A percentile compares a stretch with the other conserved stretches of the same genome.
These are phyloP conservation scores for Acrocalymma vagum DNA, from an alignment of 2,329 filamentous ascomycete genomes.

Conservation along the genomic window DNA sequence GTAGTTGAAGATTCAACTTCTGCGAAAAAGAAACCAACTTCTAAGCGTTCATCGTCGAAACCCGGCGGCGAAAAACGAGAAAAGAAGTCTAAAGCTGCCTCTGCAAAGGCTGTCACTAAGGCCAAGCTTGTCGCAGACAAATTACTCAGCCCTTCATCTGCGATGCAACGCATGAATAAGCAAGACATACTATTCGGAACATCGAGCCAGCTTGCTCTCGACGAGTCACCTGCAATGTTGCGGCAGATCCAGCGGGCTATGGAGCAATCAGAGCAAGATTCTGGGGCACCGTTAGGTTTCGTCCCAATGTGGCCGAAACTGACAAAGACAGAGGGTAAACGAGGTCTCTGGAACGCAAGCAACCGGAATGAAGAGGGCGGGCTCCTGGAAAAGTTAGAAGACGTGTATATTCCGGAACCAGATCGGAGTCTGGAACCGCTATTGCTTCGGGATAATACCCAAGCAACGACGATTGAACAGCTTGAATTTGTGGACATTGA, in stretches of 20 bases:
- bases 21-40: slow-evolving; percentile 21
- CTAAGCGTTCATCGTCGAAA: slow-evolving; percentile 32
- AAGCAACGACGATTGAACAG: slow-evolving; percentile 8
- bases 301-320: slow-evolving; percentile 28
- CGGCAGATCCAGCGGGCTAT: slow-evolving; percentile 46
- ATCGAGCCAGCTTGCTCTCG: slow-evolving; percentile 49
- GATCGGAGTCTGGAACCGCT: slow-evolving; percentile 41
- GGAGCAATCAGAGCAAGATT: slow-evolving; percentile 41
- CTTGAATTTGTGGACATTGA: slow-evolving; percentile 29
- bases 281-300: background rate
- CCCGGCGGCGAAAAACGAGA: slow-evolving; percentile 19
- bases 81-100: slow-evolving; percentile 31
- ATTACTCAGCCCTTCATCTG: slow-evolving; percentile 46
- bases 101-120: slow-evolving; percentile 35
- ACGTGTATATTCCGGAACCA: slow-evolving; percentile 38
- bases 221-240: slow-evolving; percentile 47
- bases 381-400: slow-evolving; percentile 33
- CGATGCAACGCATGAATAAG: slow-evolving; percentile 29
- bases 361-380: slow-evolving; percentile 40
- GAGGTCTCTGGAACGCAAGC: slow-evolving; percentile 43
- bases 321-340: slow-evolving; percentile 25
- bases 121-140: slow-evolving; percentile 40
- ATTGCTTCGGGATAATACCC: slow-evolving; percentile 31
- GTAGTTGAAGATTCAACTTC: slow-evolving; percentile 10
- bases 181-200: slow-evolving; percentile 52